phyloP scores from a whole-genome alignment of 306 rosid genomes.

The Rosa persica region DNA sequence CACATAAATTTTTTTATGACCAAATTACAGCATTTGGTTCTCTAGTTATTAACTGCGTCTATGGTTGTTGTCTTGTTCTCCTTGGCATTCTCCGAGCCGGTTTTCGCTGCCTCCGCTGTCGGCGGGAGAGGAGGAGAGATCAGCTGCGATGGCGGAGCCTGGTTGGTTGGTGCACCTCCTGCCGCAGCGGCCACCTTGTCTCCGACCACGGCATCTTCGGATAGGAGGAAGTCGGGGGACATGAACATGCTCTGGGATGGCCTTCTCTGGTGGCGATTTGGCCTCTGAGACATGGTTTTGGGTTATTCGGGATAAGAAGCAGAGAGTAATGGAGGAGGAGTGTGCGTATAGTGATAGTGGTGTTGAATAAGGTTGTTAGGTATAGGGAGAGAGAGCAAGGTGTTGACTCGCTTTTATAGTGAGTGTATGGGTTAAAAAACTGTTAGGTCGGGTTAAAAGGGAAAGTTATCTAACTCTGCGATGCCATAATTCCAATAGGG shows the following conservation, averaged over 20 bases:
- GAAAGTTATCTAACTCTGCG: neutral
- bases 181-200: constrained; percentile 10
- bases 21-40: neutral
- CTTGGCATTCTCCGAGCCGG: neutral
- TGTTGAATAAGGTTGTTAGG: constrained; percentile 12
- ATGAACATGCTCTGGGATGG: constrained; percentile 40
- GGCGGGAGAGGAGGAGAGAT: constrained; percentile 13
- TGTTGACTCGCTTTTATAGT: constrained; percentile 7
- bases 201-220: constrained; percentile 8
- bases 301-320: constrained; percentile 7
- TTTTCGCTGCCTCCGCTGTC: neutral
- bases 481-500: neutral
- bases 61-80: neutral
- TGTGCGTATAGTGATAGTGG: constrained; percentile 4
- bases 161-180: neutral
- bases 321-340: constrained; percentile 1
- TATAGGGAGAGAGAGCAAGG: neutral
- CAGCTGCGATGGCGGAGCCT: constrained; percentile 5
- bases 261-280: constrained; percentile 41
- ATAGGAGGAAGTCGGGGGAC: constrained; percentile 27
- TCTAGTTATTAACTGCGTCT: constrained; percentile 1
- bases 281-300: constrained; percentile 34
- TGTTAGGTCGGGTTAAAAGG: constrained; percentile 1
- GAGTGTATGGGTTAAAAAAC: neutral
- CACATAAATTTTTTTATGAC: neutral